These are phyloP conservation scores for Sordaria brevicollis DNA, from an alignment of 495 filamentous ascomycete genomes.

Conservation along the genomic window DNA sequence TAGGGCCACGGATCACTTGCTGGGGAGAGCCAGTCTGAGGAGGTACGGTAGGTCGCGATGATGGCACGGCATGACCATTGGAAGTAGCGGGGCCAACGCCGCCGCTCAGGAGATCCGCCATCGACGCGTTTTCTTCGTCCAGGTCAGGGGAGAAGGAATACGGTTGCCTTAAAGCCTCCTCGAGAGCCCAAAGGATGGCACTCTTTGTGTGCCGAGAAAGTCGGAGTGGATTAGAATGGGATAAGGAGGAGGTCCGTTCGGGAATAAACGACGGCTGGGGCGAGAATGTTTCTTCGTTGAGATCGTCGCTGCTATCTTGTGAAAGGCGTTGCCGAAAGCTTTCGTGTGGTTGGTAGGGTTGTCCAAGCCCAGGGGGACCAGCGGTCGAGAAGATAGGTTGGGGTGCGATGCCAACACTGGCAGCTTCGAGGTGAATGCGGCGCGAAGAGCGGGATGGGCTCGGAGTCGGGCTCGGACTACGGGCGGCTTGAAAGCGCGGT, in stretches of 20 bases:
- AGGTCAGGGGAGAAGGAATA: conserved; percentile 75
- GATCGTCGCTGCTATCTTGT: conserved; percentile 32
- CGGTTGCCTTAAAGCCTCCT: conserved; percentile 80
- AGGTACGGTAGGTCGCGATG: conserved; percentile 28
- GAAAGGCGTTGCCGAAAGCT: conserved; percentile 28
- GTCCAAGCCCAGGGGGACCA: conserved; percentile 7
- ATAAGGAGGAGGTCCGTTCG: conserved; percentile 3
- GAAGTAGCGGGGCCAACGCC: conserved; percentile 35
- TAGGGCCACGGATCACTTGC: conserved; percentile 45
- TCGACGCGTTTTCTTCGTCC: conserved; percentile 84
- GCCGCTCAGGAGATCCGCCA: conserved; percentile 71
- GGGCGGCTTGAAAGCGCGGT: conserved; percentile 32
- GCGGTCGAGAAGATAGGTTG: conserved; percentile 23
- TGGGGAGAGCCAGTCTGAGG: conserved; percentile 40
- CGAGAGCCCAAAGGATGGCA: conserved; percentile 83
- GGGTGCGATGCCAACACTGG: conserved; percentile 22
- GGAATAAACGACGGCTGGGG: conserved; percentile 18
- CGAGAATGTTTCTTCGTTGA: conserved; percentile 21
- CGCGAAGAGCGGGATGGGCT: conserved; percentile 19
- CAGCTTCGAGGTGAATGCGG: conserved; percentile 24
- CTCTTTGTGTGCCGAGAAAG: conserved; percentile 38
- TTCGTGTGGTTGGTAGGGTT: neutral
- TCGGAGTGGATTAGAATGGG: conserved; percentile 17
- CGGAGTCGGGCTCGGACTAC: conserved; percentile 34
- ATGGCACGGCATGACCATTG: conserved; percentile 39